Conservation (phyloP, 2,329 filamentous ascomycete genomes). For the Chaetothyriales sp. region DNA sequence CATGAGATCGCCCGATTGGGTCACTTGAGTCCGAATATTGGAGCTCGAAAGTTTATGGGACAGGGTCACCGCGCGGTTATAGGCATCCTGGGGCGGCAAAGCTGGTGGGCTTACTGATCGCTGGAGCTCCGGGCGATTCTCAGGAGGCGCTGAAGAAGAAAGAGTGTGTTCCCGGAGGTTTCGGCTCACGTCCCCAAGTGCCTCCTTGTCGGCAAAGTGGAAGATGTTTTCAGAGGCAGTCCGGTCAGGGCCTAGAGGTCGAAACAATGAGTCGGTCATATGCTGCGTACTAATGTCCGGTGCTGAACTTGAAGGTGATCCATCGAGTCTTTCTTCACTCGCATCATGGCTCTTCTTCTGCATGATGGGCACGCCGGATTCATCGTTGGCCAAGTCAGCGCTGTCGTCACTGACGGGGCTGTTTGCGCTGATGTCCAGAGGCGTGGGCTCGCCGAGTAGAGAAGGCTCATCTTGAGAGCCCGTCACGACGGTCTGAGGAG, state of each 20-base stretch:
- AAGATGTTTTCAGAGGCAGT: slow-evolving; percentile 41
- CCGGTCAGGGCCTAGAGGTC: slow-evolving; percentile 23
- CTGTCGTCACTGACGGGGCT: slow-evolving; percentile 6
- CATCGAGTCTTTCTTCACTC: slow-evolving; percentile 2
- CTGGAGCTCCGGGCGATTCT: slow-evolving; percentile 14
- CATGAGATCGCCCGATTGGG: slow-evolving; percentile 85
- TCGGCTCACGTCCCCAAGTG: slow-evolving; percentile 13
- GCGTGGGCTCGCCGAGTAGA: slow-evolving; percentile 35
- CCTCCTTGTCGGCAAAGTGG: slow-evolving; percentile 25
- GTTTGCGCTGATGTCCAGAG: slow-evolving; percentile 27
- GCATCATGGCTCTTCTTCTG: slow-evolving; percentile 8
- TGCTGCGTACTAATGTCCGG: slow-evolving; percentile 3
- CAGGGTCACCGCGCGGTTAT: slow-evolving; percentile 66
- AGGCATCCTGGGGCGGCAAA: slow-evolving; percentile 55
- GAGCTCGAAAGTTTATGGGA: slow-evolving; percentile 76
- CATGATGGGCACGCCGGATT: slow-evolving; percentile 3
- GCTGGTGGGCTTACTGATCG: slow-evolving; percentile 66
- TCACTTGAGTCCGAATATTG: slow-evolving; percentile 89
- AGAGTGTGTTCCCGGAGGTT: slow-evolving; percentile 4
- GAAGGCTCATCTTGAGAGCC: slow-evolving; percentile 18
- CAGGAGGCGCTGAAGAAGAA: slow-evolving; percentile 3
- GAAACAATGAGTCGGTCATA: slow-evolving; percentile 21
- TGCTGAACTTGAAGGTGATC: slow-evolving; percentile 4
- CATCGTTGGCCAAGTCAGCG: slow-evolving; percentile 9
- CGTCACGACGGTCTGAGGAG: slow-evolving; percentile 36